These are phyloP conservation scores for Talaromyces nanjingensis DNA, from an alignment of 495 filamentous ascomycete species.

Conservation along the genomic window DNA sequence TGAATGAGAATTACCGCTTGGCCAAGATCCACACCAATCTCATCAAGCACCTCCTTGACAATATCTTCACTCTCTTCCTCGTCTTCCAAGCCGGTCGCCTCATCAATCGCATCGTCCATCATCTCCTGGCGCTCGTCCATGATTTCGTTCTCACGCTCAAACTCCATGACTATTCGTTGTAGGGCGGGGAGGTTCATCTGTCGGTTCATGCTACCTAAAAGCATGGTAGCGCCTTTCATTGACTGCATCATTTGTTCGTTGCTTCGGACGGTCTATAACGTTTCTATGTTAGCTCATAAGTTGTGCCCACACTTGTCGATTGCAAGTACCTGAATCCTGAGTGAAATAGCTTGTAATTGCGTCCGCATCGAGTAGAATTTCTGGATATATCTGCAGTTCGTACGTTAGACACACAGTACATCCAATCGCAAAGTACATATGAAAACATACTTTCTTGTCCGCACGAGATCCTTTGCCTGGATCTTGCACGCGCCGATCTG, in stretches of 20 bases:
- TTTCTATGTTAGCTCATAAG: conserved; percentile 8
- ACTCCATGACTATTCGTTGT: conserved; percentile 98
- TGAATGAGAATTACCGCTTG: conserved; percentile 59
- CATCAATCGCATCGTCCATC: conserved; percentile 99
- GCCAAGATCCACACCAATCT: conserved; percentile 89
- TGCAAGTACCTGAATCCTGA: conserved; percentile 79
- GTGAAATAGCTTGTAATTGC: conserved; percentile 88
- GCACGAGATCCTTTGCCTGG: conserved; percentile 92
- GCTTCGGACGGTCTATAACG: conserved; percentile 76
- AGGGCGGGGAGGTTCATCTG: conserved; percentile 94
- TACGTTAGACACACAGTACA: background rate
- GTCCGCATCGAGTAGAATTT: conserved; percentile 98
- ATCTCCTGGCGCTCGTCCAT: conserved; percentile 99
- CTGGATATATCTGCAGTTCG: conserved; percentile 68
- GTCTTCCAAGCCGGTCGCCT: conserved; percentile 88
- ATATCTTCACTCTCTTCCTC: conserved; percentile 92
- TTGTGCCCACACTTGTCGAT: background rate
- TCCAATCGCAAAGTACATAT: background rate
- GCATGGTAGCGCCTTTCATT: conserved; percentile 93
- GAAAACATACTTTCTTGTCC: conserved; percentile 65
- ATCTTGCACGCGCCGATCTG: conserved; percentile 95
- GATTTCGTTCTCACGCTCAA: conserved; percentile 96
- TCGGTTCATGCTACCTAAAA: conserved; percentile 92
- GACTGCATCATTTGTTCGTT: conserved; percentile 99
- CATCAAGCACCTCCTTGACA: conserved; percentile 90